Conservation (phyloP, 345 rosid species). For the Hypericum perforatum region DNA sequence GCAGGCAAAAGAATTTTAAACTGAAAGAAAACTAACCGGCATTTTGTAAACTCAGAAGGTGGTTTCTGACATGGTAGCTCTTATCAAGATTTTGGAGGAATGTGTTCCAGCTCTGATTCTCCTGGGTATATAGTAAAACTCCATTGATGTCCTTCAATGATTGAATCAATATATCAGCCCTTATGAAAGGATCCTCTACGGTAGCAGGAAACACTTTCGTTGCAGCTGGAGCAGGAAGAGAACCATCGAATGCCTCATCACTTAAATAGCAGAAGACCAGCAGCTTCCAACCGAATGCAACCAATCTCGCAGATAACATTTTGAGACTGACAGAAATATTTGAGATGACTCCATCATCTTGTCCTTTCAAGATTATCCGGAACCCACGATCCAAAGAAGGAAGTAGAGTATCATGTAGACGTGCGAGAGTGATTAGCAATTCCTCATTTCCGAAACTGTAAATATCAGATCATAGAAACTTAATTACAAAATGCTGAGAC, state of each 20-base stretch:
- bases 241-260: conserved; percentile 37
- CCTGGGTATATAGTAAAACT: conserved; percentile 38
- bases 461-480: conserved; percentile 13
- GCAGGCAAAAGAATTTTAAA: not conserved
- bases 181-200: conserved; percentile 79
- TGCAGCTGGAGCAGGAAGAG: conserved; percentile 30
- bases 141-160: conserved; percentile 67
- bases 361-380: conserved; percentile 32
- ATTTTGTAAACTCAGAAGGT: conserved; percentile 53
- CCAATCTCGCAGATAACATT: conserved; percentile 65
- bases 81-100: conserved; percentile 56
- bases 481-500: not conserved
- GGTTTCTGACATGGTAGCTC: conserved; percentile 44
- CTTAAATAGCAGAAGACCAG: conserved; percentile 64
- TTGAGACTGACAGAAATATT: conserved; percentile 48
- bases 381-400: conserved; percentile 68
- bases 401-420: conserved; percentile 72
- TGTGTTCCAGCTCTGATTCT: conserved; percentile 30
- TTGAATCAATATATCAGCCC: conserved; percentile 79
- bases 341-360: conserved; percentile 34
- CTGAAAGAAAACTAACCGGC: conserved; percentile 33
- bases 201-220: conserved; percentile 82
- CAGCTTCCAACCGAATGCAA: conserved; percentile 65
- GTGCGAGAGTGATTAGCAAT: conserved; percentile 49
- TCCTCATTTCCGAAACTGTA: conserved; percentile 82